These are phyloP conservation scores for Trichoderma harzianum DNA, from an alignment of 2,329 filamentous ascomycete species.

Conservation along the genomic window DNA sequence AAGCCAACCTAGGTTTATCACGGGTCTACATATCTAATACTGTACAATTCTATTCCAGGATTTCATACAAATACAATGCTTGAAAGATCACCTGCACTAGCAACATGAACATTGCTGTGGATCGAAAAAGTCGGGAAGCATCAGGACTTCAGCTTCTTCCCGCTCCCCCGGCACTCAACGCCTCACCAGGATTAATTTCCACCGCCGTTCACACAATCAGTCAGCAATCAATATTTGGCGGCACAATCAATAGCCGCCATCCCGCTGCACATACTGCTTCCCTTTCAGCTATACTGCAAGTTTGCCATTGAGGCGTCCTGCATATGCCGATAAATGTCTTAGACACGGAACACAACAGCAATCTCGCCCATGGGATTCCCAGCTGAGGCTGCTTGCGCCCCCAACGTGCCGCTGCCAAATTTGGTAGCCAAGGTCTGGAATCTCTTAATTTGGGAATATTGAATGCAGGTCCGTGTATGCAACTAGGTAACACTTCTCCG, in stretches of 20 bases:
- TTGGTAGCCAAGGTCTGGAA: background rate
- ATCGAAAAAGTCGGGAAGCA: background rate
- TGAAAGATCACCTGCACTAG: background rate
- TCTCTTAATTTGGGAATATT: background rate
- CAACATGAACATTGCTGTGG: background rate
- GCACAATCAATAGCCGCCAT: background rate
- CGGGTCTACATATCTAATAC: accelerated
- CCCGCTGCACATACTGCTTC: background rate
- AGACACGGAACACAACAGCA: background rate
- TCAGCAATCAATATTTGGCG: background rate
- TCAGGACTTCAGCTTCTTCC: background rate
- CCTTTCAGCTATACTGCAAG: background rate
- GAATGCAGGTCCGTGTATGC: background rate
- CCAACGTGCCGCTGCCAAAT: background rate
- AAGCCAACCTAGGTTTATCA: background rate
- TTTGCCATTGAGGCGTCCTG: background rate
- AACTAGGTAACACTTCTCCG: background rate
- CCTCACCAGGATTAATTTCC: background rate
- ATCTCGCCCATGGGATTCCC: background rate
- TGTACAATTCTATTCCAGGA: background rate
- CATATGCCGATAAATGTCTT: background rate
- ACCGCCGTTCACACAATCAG: background rate
- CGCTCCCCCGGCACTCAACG: background rate
- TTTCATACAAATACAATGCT: background rate
- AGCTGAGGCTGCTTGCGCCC: background rate